Base-by-base conservation (phyloP, 73 alveolate species). In the Vitrella brassicaformis region DNA sequence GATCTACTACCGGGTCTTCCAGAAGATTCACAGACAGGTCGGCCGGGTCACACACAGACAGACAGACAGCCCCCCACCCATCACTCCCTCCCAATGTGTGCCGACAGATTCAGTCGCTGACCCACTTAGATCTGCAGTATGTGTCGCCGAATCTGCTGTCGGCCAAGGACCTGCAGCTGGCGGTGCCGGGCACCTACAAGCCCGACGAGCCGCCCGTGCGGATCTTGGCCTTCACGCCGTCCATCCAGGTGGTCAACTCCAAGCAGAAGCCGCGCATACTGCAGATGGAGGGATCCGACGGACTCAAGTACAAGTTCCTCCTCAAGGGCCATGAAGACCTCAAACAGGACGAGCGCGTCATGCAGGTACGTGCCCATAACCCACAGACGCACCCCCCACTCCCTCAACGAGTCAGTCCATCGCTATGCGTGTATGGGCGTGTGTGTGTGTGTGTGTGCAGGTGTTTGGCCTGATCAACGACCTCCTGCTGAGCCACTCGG, bases 321-420 rank as follows among this genome's bases (percentile, higher is more conserved):
- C 87, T 95, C 69, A 95, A 95, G 86, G 99, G 98, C 56, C 97
- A 93, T 85, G 99, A 95, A 76, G 99, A 95, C 80, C 80, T 92
- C 39, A 89, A 98, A 66, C 90, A 93, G 78, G 99, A 95, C 90
- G 99, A 95, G 86, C 90, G 99, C 89, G 99, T 89, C n/a, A 94
- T 94, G 97, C 93, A 86, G 78, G n/a, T n/a, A n/a, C n/a, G n/a
- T 74, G 31, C 31, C 8, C 18, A 8, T 22, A 22, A 22, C 27
- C 30, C 31, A 70, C 31, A 70, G n/a, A 4, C 0, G 25, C 26
- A 31, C n/a, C 25, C 0, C 25, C 39, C n/a, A 27, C 0, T 70
- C 39, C 0, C 31, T 70, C 0, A n/a, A 70, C 0, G 39, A 66
- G 76, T 80, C n/a, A n/a, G n/a, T n/a, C n/a, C n/a, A n/a, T n/a